Conservation (phyloP, 2,329 filamentous ascomycete species). For the Fusarium humuli region DNA sequence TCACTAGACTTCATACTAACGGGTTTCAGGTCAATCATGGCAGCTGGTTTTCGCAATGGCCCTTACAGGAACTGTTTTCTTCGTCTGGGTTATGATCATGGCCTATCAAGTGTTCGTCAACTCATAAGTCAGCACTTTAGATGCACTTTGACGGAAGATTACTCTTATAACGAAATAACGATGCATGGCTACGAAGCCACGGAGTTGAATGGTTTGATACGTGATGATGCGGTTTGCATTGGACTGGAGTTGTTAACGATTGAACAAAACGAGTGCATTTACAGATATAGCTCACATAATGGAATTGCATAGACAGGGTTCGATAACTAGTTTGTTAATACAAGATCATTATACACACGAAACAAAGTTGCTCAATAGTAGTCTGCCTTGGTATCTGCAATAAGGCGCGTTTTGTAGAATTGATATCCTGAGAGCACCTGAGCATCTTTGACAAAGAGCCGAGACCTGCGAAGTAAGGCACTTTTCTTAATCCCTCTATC, state of each 20-base stretch:
- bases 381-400: not conserved
- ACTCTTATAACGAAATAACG: constrained; percentile 33
- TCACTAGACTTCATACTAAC: constrained; percentile 30
- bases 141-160: not conserved
- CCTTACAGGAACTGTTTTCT: constrained; percentile 68
- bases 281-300: not conserved
- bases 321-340: constrained; percentile 1
- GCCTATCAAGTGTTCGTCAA: constrained; percentile 71
- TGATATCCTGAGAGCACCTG: constrained; percentile 22
- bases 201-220: constrained; percentile 26
- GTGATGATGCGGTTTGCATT: constrained; percentile 19
- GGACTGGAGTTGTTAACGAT: constrained; percentile 21
- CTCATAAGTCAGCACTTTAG: constrained; percentile 43
- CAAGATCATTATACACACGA: constrained; percentile 2
- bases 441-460: not conserved
- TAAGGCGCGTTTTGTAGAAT: not conserved
- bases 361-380: not conserved
- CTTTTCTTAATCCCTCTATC: constrained; percentile 14
- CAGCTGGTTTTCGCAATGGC: constrained; percentile 73
- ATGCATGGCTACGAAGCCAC: constrained; percentile 36
- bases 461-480: not conserved
- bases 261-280: constrained; percentile 20
- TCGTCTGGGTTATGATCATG: constrained; percentile 77
- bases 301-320: constrained; percentile 1
- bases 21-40: constrained; percentile 68